phyloP scores from a whole-genome alignment of 1,284 basidiomycete genomes.

The Cryptococcus deneoformans region DNA sequence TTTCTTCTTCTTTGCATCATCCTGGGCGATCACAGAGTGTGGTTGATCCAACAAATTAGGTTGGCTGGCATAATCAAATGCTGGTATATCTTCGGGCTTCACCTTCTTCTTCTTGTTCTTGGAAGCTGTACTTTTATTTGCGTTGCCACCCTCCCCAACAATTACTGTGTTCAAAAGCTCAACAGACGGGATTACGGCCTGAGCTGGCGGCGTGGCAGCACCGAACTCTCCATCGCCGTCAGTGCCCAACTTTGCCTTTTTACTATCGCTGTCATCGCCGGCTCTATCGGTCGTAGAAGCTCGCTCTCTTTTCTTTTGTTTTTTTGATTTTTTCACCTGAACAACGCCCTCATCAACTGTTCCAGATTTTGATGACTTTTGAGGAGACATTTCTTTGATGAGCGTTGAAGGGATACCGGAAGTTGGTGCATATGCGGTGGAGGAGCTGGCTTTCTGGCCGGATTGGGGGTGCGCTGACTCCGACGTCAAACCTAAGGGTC shows the following conservation, averaged over 20 bases:
- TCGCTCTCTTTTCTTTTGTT: conserved; percentile 19
- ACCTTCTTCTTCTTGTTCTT: conserved; percentile 27
- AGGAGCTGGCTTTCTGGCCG: neutral
- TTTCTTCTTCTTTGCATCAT: conserved; percentile 20
- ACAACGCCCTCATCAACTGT: conserved; percentile 28
- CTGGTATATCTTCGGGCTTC: conserved; percentile 48
- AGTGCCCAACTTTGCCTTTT: conserved; percentile 13
- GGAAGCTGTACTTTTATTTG: neutral
- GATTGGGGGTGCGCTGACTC: neutral
- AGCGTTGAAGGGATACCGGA: conserved; percentile 1
- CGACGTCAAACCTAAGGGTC: too few species aligned
- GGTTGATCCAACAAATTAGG: conserved; percentile 71
- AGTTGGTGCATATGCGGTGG: conserved; percentile 47
- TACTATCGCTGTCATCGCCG: neutral
- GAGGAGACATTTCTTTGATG: too few species aligned
- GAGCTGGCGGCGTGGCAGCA: neutral
- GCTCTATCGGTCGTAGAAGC: neutral
- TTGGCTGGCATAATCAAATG: conserved; percentile 70
- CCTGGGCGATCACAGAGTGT: conserved; percentile 6
- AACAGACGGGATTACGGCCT: neutral
- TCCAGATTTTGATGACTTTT: conserved; percentile 4
- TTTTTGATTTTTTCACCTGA: conserved; percentile 34
- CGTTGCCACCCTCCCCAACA: conserved; percentile 1
- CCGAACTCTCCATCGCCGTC: neutral
- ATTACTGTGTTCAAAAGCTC: conserved; percentile 1